These are phyloP conservation scores for Sutorius eximius DNA, from an alignment of 1,284 basidiomycete species.

Conservation along the genomic window DNA sequence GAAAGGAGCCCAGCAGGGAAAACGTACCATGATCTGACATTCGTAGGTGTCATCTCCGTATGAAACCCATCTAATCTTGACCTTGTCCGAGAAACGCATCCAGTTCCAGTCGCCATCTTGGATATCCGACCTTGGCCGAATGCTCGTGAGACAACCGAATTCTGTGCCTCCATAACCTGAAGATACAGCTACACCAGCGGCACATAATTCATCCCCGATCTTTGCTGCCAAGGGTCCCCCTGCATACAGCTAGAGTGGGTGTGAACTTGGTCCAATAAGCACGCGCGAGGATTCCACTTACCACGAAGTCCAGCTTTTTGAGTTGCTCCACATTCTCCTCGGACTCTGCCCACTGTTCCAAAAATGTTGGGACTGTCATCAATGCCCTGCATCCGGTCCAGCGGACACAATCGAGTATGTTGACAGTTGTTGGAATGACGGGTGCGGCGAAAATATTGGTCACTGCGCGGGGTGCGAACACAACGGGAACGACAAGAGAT, in stretches of 20 bases:
- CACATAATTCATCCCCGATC: slow-evolving; percentile 14
- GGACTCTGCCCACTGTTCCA: slow-evolving; percentile 13
- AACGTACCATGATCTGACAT: slow-evolving; percentile 27
- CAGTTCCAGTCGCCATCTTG: slow-evolving; percentile 31
- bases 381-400: slow-evolving; percentile 5
- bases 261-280: background rate
- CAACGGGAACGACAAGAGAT: background rate
- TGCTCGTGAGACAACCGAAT: slow-evolving; percentile 10
- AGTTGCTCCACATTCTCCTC: slow-evolving; percentile 4
- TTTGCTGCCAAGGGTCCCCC: slow-evolving; percentile 23
- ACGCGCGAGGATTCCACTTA: slow-evolving; percentile 6
- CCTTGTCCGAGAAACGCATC: slow-evolving; percentile 16
- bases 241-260: slow-evolving; percentile 7
- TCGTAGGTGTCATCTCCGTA: slow-evolving; percentile 32
- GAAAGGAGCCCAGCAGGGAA: background rate
- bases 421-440: slow-evolving; percentile 17
- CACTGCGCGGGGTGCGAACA: slow-evolving; percentile 10
- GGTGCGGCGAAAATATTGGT: background rate
- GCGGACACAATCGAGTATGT: slow-evolving; percentile 11
- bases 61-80: slow-evolving; percentile 24
- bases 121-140: background rate
- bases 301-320: slow-evolving; percentile 9
- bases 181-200: slow-evolving; percentile 18
- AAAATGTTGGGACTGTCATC: slow-evolving; percentile 15
- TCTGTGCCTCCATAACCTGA: slow-evolving; percentile 26